Percentiles rank a stretch among this genome's conserved stretches.
Conservation (phyloP, 1,284 basidiomycete species). For the Ceratobasidium sp. region DNA sequence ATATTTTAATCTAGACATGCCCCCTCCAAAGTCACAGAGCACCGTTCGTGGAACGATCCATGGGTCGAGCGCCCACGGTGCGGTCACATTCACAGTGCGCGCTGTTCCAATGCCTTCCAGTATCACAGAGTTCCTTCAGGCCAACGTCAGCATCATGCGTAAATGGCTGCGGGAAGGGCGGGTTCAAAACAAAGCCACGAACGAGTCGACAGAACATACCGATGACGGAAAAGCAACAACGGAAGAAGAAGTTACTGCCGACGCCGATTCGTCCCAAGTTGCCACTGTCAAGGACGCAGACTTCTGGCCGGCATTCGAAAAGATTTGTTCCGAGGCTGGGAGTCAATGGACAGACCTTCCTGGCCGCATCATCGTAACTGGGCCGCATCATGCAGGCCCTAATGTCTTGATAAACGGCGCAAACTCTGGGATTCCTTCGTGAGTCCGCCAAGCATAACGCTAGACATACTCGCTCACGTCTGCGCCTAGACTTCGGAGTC, state of each 20-base stretch:
- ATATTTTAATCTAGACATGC: constrained; percentile 69
- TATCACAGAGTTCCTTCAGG: constrained; percentile 76
- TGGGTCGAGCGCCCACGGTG: constrained; percentile 70
- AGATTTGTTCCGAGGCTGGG: constrained; percentile 70
- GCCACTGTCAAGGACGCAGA: constrained; percentile 73
- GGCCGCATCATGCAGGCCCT: constrained; percentile 85
- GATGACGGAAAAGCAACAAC: constrained; percentile 51
- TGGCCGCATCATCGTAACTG: constrained; percentile 88
- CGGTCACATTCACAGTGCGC: constrained; percentile 84
- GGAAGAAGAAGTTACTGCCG: constrained; percentile 50
- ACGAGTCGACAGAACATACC: constrained; percentile 48
- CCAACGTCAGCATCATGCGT: constrained; percentile 65
- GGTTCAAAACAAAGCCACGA: constrained; percentile 38
- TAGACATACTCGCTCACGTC: constrained; percentile 17
- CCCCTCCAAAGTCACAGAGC: constrained; percentile 76
- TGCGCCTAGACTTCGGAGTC: constrained; percentile 33
- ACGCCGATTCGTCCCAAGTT: constrained; percentile 58
- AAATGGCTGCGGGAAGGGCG: constrained; percentile 59
- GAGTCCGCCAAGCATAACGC: constrained; percentile 43
- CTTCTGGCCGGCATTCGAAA: constrained; percentile 81
- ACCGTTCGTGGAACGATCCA: constrained; percentile 80
- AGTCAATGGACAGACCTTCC: constrained; percentile 80
- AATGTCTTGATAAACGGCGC: constrained; percentile 81
- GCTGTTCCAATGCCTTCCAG: constrained; percentile 76
- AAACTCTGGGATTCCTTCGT: constrained; percentile 47